These are phyloP conservation scores for Tuber magnatum DNA, from an alignment of 495 filamentous ascomycete genomes.

Conservation along the genomic window DNA sequence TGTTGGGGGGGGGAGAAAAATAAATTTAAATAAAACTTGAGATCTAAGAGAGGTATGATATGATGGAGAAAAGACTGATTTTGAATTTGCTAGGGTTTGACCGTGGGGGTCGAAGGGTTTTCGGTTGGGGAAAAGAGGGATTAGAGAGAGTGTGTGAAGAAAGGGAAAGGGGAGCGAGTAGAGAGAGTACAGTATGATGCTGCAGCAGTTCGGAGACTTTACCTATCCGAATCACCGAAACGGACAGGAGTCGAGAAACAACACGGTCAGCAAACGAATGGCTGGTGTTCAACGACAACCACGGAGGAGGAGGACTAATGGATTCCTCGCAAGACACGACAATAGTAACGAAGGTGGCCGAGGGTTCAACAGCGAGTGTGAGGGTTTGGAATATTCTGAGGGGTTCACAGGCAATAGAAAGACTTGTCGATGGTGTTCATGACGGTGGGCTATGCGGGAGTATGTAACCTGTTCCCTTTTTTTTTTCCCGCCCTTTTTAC, in stretches of 20 bases:
- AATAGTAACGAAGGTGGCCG: constrained; percentile 16
- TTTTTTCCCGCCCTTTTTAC: neutral
- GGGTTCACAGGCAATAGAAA: constrained; percentile 4
- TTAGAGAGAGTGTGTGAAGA: constrained; percentile 18
- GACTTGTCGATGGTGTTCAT: constrained; percentile 11
- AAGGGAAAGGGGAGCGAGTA: constrained; percentile 20
- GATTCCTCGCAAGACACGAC: constrained; percentile 17
- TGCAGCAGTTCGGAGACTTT: constrained; percentile 24
- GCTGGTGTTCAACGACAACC: constrained; percentile 21
- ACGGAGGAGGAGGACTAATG: neutral
- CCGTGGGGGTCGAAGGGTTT: neutral
- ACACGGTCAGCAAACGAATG: constrained; percentile 25
- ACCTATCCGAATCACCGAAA: constrained; percentile 30
- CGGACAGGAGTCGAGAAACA: constrained; percentile 24
- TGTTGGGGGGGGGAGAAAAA: constrained; percentile 8
- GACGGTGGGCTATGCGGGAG: constrained; percentile 8
- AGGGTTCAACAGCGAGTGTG: constrained; percentile 16
- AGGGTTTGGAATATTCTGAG: constrained; percentile 11
- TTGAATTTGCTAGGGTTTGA: constrained; percentile 13
- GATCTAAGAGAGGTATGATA: constrained; percentile 23
- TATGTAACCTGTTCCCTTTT: neutral
- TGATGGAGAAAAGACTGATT: constrained; percentile 27
- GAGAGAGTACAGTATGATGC: too few species aligned
- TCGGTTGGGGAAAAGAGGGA: constrained; percentile 18
- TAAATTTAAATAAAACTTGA: constrained; percentile 21